Evolutionary conservation across 2,329 filamentous ascomycete genomes (phyloP).

Genomic region (Beauveria sp.): DNA sequence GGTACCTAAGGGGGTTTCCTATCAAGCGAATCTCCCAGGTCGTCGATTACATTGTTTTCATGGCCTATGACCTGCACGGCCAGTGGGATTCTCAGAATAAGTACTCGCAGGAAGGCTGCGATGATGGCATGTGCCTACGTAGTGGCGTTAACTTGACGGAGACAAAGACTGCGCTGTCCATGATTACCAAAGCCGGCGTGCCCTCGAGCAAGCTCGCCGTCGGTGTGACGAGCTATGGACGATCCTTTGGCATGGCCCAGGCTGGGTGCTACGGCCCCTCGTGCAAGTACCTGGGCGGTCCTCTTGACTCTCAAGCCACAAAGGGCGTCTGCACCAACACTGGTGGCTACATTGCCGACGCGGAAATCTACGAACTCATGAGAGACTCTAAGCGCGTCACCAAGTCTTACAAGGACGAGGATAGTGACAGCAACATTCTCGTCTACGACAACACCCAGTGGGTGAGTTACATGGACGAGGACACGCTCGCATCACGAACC

Average conservation of each 20-base stretch:
- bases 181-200: slow-evolving; percentile 23
- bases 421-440: slow-evolving; percentile 15
- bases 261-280: neutral
- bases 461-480: neutral
- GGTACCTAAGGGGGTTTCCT: slow-evolving; percentile 21
- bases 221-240: neutral
- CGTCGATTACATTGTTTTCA: slow-evolving; percentile 22
- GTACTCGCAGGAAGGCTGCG: slow-evolving; percentile 22
- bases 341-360: neutral
- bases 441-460: slow-evolving; percentile 15
- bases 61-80: slow-evolving; percentile 21
- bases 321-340: neutral
- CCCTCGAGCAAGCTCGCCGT: neutral
- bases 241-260: neutral
- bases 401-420: slow-evolving; percentile 10
- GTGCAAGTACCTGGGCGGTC: neutral
- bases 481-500: too few relatives aligned
- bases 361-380: neutral
- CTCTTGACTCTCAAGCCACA: neutral
- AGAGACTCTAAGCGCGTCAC: neutral
- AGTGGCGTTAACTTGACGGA: slow-evolving; percentile 31
- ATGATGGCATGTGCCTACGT: slow-evolving; percentile 23
- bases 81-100: slow-evolving; percentile 17
- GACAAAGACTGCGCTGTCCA: slow-evolving; percentile 22
- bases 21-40: slow-evolving; percentile 16